Percentiles rank a stretch among this genome's conserved stretches.
Conservation (phyloP, 768 basidiomycete species). For the Ramaria sp. region DNA sequence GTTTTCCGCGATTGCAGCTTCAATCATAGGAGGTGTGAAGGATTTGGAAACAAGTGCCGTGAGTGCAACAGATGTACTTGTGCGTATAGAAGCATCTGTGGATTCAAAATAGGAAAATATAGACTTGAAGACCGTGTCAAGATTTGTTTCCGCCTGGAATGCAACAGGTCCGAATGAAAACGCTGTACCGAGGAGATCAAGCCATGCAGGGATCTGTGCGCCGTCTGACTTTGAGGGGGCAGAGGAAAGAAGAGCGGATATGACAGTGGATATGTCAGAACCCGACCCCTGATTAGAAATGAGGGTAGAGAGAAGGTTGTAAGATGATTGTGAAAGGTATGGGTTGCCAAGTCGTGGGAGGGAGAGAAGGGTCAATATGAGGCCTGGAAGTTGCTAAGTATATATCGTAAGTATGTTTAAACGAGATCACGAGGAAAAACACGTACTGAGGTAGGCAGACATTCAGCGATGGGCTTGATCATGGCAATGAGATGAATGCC, state of each 20-base stretch:
- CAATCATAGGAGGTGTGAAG: slow-evolving; percentile 54
- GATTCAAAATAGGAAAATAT: slow-evolving; percentile 75
- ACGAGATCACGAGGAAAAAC: background rate
- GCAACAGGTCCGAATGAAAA: background rate
- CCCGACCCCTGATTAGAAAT: slow-evolving; percentile 43
- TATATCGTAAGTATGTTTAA: background rate
- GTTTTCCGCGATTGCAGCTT: slow-evolving; percentile 32
- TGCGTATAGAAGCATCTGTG: slow-evolving; percentile 45
- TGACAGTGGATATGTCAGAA: slow-evolving; percentile 38
- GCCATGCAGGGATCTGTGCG: slow-evolving; percentile 66
- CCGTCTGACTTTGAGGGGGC: slow-evolving; percentile 61
- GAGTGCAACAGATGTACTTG: slow-evolving; percentile 55
- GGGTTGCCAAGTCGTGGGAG: slow-evolving; percentile 83
- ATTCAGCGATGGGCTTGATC: slow-evolving; percentile 38
- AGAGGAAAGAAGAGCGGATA: slow-evolving; percentile 58
- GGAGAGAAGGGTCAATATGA: slow-evolving; percentile 61
- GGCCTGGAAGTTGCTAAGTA: slow-evolving; percentile 53
- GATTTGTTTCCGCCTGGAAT: background rate
- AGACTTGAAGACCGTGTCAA: slow-evolving; percentile 60
- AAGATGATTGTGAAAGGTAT: slow-evolving; percentile 82
- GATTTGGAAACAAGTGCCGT: slow-evolving; percentile 49
- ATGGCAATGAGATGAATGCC: slow-evolving; percentile 64
- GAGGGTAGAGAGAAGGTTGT: slow-evolving; percentile 76
- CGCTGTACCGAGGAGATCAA: slow-evolving; percentile 31
- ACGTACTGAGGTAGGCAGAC: slow-evolving; percentile 63